These are phyloP conservation scores for Chlorophyllum brunneum DNA, from an alignment of 768 basidiomycete genomes.

Conservation along the genomic window DNA sequence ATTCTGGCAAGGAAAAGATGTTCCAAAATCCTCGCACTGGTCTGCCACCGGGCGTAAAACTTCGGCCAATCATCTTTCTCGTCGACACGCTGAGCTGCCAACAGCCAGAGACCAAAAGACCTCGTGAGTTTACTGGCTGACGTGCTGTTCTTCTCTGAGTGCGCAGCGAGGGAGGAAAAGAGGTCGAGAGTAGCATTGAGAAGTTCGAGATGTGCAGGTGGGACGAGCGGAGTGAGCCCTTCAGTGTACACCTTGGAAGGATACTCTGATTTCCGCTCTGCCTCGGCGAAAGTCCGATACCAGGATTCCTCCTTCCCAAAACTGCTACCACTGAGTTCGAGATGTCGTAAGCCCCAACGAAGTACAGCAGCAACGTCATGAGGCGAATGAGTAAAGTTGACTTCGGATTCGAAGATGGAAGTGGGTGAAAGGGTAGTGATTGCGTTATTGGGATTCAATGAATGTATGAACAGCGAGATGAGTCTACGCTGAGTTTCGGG, in stretches of 20 bases:
- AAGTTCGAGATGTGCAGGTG: conserved; percentile 53
- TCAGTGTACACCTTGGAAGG: conserved; percentile 62
- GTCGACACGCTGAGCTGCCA: conserved; percentile 44
- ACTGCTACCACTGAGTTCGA: conserved; percentile 52
- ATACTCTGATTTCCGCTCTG: conserved; percentile 58
- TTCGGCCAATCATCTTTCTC: conserved; percentile 54
- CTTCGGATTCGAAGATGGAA: conserved; percentile 59
- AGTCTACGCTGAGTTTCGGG: conserved; percentile 63
- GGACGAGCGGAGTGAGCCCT: conserved; percentile 55
- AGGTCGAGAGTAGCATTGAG: conserved; percentile 55
- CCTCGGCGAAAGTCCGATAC: conserved; percentile 61
- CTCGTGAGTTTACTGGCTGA: conserved; percentile 78
- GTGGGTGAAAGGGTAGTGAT: conserved; percentile 40
- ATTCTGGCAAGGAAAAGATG: conserved; percentile 73
- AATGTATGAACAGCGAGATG: conserved; percentile 69
- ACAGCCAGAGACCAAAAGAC: conserved; percentile 70
- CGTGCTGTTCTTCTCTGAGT: conserved; percentile 66
- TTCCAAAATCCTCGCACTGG: conserved; percentile 66
- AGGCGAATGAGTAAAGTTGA: conserved; percentile 60
- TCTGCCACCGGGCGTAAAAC: conserved; percentile 77
- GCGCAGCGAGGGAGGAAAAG: conserved; percentile 67
- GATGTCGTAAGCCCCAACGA: conserved; percentile 77
- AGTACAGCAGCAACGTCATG: conserved; percentile 79
- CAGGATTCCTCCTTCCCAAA: conserved; percentile 66
- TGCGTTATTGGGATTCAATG: conserved; percentile 45